Evolutionary conservation across 2,329 filamentous ascomycete species (phyloP).

Genomic region (Akanthomyces lecanii): DNA sequence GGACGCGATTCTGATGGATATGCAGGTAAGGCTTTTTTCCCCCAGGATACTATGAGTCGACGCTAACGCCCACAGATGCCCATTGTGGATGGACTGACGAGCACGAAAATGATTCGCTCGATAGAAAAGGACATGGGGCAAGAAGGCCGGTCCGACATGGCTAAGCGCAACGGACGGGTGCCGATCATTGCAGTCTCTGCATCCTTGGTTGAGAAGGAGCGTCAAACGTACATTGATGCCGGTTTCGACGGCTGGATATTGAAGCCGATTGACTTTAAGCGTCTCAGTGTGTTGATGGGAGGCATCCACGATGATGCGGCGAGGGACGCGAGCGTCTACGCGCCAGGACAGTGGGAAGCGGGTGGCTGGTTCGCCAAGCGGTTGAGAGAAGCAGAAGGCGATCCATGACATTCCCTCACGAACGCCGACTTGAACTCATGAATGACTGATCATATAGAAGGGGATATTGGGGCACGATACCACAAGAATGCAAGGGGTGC

Average conservation of each 20-base stretch:
- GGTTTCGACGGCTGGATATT: conserved; percentile 91
- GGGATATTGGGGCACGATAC: not conserved
- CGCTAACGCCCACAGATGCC: conserved; percentile 63
- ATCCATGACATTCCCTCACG: not conserved
- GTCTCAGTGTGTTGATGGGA: conserved; percentile 62
- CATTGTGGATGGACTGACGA: conserved; percentile 78
- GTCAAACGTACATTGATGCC: conserved; percentile 64
- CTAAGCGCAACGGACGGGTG: conserved; percentile 58
- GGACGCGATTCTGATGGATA: conserved; percentile 86
- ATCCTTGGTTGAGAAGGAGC: conserved; percentile 68
- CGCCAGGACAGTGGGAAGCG: conserved; percentile 71
- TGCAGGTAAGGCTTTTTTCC: conserved; percentile 61
- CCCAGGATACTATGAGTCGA: not conserved
- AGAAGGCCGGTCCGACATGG: conserved; percentile 53
- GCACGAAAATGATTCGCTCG: conserved; percentile 77
- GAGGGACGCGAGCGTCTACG: conserved; percentile 62
- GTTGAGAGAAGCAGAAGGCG: not conserved
- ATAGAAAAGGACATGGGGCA: conserved; percentile 55
- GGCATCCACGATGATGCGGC: conserved; percentile 62
- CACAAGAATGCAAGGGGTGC: not conserved
- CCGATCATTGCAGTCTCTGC: conserved; percentile 87
- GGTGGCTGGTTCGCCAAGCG: conserved; percentile 70
- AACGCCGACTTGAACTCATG: not conserved
- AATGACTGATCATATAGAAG: not conserved
- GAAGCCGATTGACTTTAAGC: conserved; percentile 79